Evolutionary conservation across 768 basidiomycete species (phyloP), one percentile per base, ranked within the genome.

Genomic region (Trichaptum fuscoviolaceum): DNA sequence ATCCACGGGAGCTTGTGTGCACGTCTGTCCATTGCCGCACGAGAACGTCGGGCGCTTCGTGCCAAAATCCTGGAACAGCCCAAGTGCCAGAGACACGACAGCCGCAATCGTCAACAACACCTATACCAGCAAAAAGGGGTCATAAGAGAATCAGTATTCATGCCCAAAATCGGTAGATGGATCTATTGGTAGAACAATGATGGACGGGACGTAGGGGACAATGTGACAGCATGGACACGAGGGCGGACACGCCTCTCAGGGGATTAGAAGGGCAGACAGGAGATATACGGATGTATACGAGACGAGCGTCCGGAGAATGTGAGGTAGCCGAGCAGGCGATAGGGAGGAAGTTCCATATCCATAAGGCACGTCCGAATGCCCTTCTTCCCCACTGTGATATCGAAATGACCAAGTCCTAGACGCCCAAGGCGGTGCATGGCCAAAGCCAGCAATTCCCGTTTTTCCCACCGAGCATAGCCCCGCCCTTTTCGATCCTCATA

Each of bases 41-140:
- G 72, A 64, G 42, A 78, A 79, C 1, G 78, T 69, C 9, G 86
- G 81, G 5, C 84, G 84, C 0, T 87, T 80, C 0, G 83, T 82
- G 12, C 96, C 96, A 73, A 98, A 91, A 73, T 95, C 94, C 75
- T 96, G 92, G 77, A 97, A 97, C 30, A 99, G 79, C 23, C 97
- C 97, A 17, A 99, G 86, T 15, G 95, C 95, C 59, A 99, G 82
- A 18, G 97, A 97, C 57, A 99, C 84, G 52, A 93, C 86, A 2
- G 97, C 97, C 61, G 96, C 94, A 72, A 99, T 86, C 20, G 92
- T 93, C 52, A 99, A 84, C 63, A 99, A 75, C 67, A 99, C 85
- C 93, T 96, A 73, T 7, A 57, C 20, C 57, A 36, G 58, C n/a
- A 30, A 34, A 17, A 61, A 69, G 65, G 10, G 62, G 58, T 12